Evolutionary conservation across 306 rosid genomes (phyloP).

Genomic region (Cucurbita moschata): DNA sequence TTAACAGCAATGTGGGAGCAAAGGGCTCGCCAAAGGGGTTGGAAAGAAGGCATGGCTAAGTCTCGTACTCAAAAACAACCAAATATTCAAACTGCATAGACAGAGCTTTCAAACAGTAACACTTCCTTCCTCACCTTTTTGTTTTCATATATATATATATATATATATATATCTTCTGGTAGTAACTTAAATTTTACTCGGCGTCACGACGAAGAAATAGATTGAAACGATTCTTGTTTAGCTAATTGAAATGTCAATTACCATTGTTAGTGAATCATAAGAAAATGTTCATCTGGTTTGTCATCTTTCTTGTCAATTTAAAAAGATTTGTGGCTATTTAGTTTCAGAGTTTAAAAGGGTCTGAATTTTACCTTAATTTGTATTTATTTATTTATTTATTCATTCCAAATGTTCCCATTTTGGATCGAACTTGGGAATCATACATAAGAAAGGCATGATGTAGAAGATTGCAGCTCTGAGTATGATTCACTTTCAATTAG

Average conservation of each 20-base stretch:
- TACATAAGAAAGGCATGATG: background rate
- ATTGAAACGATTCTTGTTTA: background rate
- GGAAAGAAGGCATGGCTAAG: conserved; percentile 73
- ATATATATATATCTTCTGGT: background rate
- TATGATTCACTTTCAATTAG: background rate
- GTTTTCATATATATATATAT: background rate
- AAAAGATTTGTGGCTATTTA: background rate
- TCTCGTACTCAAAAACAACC: conserved; percentile 41
- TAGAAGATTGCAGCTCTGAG: background rate
- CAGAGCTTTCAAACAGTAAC: background rate
- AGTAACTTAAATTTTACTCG: background rate
- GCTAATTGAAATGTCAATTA: conserved; percentile 12
- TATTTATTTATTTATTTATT: background rate
- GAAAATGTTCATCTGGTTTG: conserved; percentile 14
- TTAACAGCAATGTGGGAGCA: conserved; percentile 73
- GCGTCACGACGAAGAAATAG: background rate
- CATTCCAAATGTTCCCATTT: background rate
- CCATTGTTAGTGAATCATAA: conserved; percentile 21
- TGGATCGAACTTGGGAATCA: background rate
- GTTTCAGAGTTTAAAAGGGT: no score
- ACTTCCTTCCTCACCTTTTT: background rate
- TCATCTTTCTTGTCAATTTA: background rate
- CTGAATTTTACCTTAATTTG: background rate
- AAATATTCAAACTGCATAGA: conserved; percentile 48
- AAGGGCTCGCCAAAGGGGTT: conserved; percentile 91